Conservation (phyloP, 108 stramenopile genomes). For the Skeletonema tropicum region DNA sequence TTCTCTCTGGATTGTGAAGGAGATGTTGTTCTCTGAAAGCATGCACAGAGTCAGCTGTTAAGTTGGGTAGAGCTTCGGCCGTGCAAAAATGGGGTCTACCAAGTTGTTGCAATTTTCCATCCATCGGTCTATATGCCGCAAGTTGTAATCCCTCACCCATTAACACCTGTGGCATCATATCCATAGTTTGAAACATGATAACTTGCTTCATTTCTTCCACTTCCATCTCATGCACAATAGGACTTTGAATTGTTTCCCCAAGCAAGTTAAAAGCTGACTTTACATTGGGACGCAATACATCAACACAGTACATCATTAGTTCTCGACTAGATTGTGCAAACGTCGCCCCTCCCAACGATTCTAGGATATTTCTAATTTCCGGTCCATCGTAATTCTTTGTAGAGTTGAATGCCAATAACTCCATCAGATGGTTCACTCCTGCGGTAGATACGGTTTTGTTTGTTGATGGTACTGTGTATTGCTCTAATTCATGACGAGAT, state of each 20-base stretch:
- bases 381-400: conserved; percentile 51
- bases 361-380: conserved; percentile 60
- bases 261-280: conserved; percentile 79
- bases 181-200: conserved; percentile 83
- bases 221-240: conserved; percentile 59
- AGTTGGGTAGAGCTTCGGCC: conserved; percentile 54
- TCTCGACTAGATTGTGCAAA: conserved; percentile 88
- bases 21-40: conserved; percentile 70
- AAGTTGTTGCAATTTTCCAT: conserved; percentile 68
- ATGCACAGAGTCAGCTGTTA: conserved; percentile 68
- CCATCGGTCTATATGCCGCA: conserved; percentile 79
- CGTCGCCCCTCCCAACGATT: conserved; percentile 74
- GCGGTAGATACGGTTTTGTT: conserved; percentile 24
- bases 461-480: background rate
- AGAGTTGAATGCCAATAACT: conserved; percentile 90
- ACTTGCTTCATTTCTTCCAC: conserved; percentile 75
- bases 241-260: conserved; percentile 71
- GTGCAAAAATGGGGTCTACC: conserved; percentile 89
- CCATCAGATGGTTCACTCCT: conserved; percentile 91
- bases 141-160: conserved; percentile 89
- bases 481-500: conserved; percentile 73
- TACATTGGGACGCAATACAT: conserved; percentile 90
- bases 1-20: conserved; percentile 66
- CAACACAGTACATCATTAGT: conserved; percentile 92
- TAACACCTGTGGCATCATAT: conserved; percentile 69